phyloP scores from a whole-genome alignment of 306 rosid species.

The Hippophae gyantsensis region DNA sequence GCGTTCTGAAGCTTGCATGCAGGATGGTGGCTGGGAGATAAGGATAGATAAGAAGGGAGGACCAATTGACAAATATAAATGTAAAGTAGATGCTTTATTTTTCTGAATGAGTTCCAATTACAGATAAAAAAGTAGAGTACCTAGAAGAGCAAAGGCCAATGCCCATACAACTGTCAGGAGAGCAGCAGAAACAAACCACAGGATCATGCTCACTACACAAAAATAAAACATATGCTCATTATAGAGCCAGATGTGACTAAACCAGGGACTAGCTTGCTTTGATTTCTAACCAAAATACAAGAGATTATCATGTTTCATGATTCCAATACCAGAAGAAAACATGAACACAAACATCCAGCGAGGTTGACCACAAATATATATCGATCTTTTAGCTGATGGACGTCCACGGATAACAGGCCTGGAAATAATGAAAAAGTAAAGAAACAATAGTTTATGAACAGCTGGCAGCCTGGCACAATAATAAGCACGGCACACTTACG shows the following conservation, averaged over 20 bases:
- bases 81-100: slow-evolving; percentile 6
- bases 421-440: slow-evolving; percentile 22
- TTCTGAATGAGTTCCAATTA: too few species aligned
- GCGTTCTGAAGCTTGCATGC: slow-evolving; percentile 97
- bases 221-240: neutral
- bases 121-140: slow-evolving; percentile 25
- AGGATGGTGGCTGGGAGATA: slow-evolving; percentile 56
- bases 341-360: slow-evolving; percentile 83
- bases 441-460: slow-evolving; percentile 6
- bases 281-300: slow-evolving; percentile 2
- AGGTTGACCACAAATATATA: slow-evolving; percentile 79
- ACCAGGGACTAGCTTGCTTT: slow-evolving; percentile 4
- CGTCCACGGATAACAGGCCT: slow-evolving; percentile 99
- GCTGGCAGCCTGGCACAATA: slow-evolving; percentile 9
- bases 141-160: slow-evolving; percentile 75
- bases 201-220: slow-evolving; percentile 57
- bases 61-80: slow-evolving; percentile 9
- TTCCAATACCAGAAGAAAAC: slow-evolving; percentile 59
- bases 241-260: neutral
- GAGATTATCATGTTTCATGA: slow-evolving; percentile 3
- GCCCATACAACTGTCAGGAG: slow-evolving; percentile 74
- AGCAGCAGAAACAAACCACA: slow-evolving; percentile 88
- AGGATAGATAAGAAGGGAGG: neutral
- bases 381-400: slow-evolving; percentile 83
- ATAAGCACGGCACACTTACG: slow-evolving; percentile 46